Evolutionary conservation across 2,329 filamentous ascomycete genomes (phyloP), one percentile per base, ranked within the genome.

Genomic region (Aspergillus thermomutatus): DNA sequence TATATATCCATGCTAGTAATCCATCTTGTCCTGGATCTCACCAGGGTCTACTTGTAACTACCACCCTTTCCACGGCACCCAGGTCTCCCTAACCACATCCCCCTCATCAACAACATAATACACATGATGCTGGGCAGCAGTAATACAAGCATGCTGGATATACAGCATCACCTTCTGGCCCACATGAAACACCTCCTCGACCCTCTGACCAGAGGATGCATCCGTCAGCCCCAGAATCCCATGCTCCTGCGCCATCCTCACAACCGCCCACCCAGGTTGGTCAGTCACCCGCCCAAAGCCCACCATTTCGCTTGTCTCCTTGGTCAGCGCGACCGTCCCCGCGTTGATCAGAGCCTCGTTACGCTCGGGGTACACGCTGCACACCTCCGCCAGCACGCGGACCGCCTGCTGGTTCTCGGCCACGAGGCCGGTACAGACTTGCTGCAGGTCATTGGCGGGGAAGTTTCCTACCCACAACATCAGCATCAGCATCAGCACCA

Each of bases 111-210:
- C 84, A 31, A 93, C 77, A 23, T 91, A 76, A 72, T 91, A 93
- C 79, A 84, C 89, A 10, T 82, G 84, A 74, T 87, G 88, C 21
- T 83, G 82, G 0, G 85, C 86, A 0, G 88, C 86, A 1, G 89
- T 83, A 66, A 93, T 88, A 70, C 90, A 93, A 45, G 89, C 86
- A 75, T 93, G 90, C 65, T 93, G 92, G 1, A 89, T 88, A 86
- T 87, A 92, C 21, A 93, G 75, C 55, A 85, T 77, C 27, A 92
- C 73, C 69, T 85, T 86, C 67, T 91, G 82, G 1, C 89, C 89
- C 21, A 90, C 78, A 4, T 72, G 62, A 57, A 90, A 69, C 53
- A 69, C 63, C 50, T 80, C 72, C 19, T 77, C 71, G 10, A 77
- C 72, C 46, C 62, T 69, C 3, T 70, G 59, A 0, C 79, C 79